Evolutionary conservation across 1,139 yeast genomes (phyloP), one percentile per base, ranked within the genome.

Genomic region (Sugiyamaella grinbergsii): DNA sequence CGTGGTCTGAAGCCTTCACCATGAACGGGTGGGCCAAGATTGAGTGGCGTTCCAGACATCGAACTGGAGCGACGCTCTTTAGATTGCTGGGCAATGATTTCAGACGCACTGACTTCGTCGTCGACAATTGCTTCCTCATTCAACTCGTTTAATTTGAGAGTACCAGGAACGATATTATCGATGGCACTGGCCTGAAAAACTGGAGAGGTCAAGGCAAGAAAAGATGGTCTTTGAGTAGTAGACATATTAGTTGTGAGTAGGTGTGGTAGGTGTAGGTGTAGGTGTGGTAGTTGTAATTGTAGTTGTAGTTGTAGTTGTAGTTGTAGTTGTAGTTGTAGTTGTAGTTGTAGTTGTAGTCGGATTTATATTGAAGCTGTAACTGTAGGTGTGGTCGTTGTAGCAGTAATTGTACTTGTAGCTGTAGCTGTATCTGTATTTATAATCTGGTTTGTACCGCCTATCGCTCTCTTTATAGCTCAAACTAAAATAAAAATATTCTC

Each of bases 1-100:
- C 61, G 53, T 32, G 61, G 60, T 28, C 60, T 46, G 42, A 58
- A 51, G 13, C 56, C 59, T 19, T 56, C 60, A 8, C 56, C 57
- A 37, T 55, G 52, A 31, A 57, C 52, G 10, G 59, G 60, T 3
- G 61, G 60, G 8, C 59, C 54, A 47, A 58, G 42, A 22, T 55
- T 56, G 5, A 52, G 47, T 5, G 58, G 58, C 13, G 51, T 28
- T 13, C 55, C 56, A 8, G 58, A 52, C 47, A 54, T 45, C n/a
- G 58, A 54, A 44, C 54, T 54, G 7, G 59, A 50, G n/a, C 59
- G 50, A 28, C 57, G 47, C 26, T 48, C 51, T 31, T 43, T 48
- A 24, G 42, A 13, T 15, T 28, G 36, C 23, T 29, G 42, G n/a
- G 18, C 29, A 41, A 24, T 38, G 34, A 38, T 37, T 33, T 42